phyloP scores from a whole-genome alignment of 257 asterid species.

The Solanum medicagineum region DNA sequence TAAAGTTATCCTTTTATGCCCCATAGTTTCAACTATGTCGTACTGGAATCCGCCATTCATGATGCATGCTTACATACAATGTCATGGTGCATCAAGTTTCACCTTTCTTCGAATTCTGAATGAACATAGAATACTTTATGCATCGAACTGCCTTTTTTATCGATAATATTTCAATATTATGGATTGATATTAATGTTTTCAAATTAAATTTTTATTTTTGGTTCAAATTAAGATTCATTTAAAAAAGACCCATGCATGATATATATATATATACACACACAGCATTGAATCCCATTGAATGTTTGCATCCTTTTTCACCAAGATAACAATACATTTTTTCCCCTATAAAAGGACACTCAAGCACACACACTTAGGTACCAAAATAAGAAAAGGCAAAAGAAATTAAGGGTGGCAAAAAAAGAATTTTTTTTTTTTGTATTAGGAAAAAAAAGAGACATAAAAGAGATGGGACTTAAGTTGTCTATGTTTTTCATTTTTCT shows the following conservation, averaged over 20 bases:
- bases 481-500: constrained; percentile 2
- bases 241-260: not conserved
- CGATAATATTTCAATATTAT: not conserved
- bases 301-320: not conserved
- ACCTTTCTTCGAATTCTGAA: not conserved
- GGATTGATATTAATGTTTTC: not conserved
- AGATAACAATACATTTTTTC: not conserved
- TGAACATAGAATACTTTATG: not conserved
- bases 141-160: not conserved
- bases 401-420: not conserved
- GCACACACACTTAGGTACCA: not conserved
- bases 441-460: not conserved
- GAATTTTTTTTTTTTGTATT: not conserved
- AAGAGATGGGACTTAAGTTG: constrained; percentile 15
- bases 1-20: not conserved
- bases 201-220: not conserved
- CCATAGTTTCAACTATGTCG: not conserved
- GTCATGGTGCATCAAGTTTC: too few relatives aligned
- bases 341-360: constrained; percentile 5
- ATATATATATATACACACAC: not conserved
- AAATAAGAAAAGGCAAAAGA: not conserved
- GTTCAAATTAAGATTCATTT: not conserved
- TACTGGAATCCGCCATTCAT: not conserved
- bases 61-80: not conserved
- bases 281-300: constrained; percentile 11